Conservation (phyloP, 2,329 filamentous ascomycete genomes). For the Pezicula neosporulosa region DNA sequence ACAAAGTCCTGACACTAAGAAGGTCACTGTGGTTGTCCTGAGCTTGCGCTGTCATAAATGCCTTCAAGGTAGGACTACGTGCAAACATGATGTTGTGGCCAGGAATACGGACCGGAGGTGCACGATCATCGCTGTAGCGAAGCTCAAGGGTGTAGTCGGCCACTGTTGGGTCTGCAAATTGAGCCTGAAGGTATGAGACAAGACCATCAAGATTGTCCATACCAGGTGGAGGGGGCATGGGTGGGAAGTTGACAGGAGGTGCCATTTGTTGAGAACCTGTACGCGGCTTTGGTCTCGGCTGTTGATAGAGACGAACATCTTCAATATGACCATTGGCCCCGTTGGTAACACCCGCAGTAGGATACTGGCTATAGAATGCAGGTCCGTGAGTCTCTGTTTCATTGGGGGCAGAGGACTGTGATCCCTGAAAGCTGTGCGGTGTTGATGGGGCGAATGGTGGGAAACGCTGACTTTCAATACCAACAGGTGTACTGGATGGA, state of each 20-base stretch:
- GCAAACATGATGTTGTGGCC: constrained; percentile 54
- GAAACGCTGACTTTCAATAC: constrained; percentile 16
- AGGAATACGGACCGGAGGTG: constrained; percentile 40
- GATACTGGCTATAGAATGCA: constrained; percentile 34
- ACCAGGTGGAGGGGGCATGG: constrained; percentile 14
- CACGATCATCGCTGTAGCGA: constrained; percentile 37
- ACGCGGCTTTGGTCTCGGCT: constrained; percentile 16
- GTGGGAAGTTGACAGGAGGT: constrained; percentile 12
- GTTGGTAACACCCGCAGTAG: constrained; percentile 36
- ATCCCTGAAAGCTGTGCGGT: constrained; percentile 59
- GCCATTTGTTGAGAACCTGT: constrained; percentile 12
- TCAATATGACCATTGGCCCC: constrained; percentile 32
- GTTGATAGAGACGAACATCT: constrained; percentile 24
- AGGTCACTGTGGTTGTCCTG: constrained; percentile 25
- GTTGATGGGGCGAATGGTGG: constrained; percentile 47
- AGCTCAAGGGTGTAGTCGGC: constrained; percentile 46
- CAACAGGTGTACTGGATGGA: constrained; percentile 25
- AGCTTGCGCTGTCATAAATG: constrained; percentile 23
- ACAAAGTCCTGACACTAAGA: constrained; percentile 32
- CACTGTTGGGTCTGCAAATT: constrained; percentile 36
- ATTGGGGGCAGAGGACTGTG: constrained; percentile 51
- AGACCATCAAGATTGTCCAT: constrained; percentile 33
- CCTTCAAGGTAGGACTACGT: constrained; percentile 43
- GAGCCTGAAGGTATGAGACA: constrained; percentile 34
- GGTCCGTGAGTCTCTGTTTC: constrained; percentile 32